phyloP scores from a whole-genome alignment of 371 early-diverging fungal species.

The Mortierella sp. region DNA sequence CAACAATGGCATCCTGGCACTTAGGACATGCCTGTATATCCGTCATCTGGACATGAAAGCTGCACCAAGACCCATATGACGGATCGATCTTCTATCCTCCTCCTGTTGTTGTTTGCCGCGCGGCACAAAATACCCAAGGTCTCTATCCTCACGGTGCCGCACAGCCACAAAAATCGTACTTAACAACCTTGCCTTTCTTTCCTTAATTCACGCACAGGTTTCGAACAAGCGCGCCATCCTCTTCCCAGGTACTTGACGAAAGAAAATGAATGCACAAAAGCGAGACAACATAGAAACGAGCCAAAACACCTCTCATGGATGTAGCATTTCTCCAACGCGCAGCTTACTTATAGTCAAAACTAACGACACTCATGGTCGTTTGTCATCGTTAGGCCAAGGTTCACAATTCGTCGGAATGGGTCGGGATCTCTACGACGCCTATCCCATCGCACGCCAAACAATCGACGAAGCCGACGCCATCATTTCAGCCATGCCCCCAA shows the following conservation, averaged over 20 bases:
- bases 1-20: neutral
- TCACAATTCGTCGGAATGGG: conserved; percentile 94
- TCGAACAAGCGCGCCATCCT: conserved; percentile 3
- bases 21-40: neutral
- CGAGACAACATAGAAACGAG: no score
- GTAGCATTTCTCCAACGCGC: neutral
- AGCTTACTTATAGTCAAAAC: neutral
- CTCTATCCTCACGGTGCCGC: neutral
- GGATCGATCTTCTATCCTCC: neutral
- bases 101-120: neutral
- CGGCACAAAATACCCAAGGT: neutral
- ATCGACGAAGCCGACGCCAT: conserved; percentile 91
- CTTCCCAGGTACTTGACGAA: neutral
- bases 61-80: neutral
- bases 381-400: conserved; percentile 75
- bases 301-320: neutral
- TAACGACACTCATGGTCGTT: neutral
- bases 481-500: conserved; percentile 39
- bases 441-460: conserved; percentile 76
- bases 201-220: neutral
- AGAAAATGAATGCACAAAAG: neutral
- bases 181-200: neutral
- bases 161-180: neutral
- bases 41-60: neutral
- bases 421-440: conserved; percentile 82